Evolutionary conservation across 192 early-diverging fungal species (phyloP).

Genomic region (Paraglomus brasilianum): DNA sequence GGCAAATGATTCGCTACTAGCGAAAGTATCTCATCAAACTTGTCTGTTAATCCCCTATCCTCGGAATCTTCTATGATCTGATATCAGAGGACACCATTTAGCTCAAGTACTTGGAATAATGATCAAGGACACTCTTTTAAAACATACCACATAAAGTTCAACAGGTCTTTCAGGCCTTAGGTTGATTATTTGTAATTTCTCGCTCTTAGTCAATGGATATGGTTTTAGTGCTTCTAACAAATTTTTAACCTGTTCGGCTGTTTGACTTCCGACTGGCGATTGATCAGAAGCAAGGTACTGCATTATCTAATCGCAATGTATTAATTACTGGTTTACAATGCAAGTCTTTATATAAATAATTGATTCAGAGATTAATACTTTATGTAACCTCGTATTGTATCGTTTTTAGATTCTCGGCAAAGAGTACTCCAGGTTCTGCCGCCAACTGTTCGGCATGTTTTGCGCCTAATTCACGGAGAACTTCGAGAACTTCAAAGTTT

Average conservation of each 20-base stretch:
- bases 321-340: background rate
- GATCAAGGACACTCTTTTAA: background rate
- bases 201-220: constrained; percentile 15
- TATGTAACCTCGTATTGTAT: constrained; percentile 24
- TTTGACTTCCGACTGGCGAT: constrained; percentile 12
- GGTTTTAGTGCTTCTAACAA: constrained; percentile 5
- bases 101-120: background rate
- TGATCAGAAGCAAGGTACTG: constrained; percentile 12
- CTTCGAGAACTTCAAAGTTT: constrained; percentile 16
- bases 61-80: constrained; percentile 30
- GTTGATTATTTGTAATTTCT: constrained; percentile 26
- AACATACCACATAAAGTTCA: constrained; percentile 19
- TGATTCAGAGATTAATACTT: background rate
- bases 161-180: constrained; percentile 12
- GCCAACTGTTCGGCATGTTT: constrained; percentile 4
- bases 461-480: constrained; percentile 19
- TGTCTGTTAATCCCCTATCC: constrained; percentile 5
- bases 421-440: background rate
- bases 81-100: background rate
- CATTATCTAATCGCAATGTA: background rate
- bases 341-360: background rate
- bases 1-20: constrained; percentile 9
- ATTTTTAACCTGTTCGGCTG: constrained; percentile 19
- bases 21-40: constrained; percentile 3
- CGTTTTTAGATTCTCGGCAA: constrained; percentile 23